Evolutionary conservation across 176 grass and related monocot species (phyloP), one percentile per base, ranked within the genome.

Genomic region (Thinopyrum elongatum): DNA sequence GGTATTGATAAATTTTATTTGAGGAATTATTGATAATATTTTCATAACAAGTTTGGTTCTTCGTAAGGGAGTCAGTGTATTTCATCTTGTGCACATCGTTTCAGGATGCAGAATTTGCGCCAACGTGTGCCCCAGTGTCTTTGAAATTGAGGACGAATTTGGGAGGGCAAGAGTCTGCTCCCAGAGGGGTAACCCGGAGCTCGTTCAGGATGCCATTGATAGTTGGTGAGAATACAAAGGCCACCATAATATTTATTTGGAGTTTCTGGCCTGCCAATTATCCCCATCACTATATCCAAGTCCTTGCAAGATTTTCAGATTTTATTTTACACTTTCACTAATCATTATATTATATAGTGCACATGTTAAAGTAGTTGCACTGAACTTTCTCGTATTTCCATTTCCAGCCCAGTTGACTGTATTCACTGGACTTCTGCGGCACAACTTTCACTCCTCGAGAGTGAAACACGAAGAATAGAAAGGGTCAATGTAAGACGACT

Each of bases 381-480:
- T 91, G 51, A 85, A 88, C 8, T 47, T 80, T 70, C 14, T 61
- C 39, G 10, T 80, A 9, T 88, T 92, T 87, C 49, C 63, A 83
- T 88, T 87, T 77, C 41, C 89, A 98, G 93, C 86, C 97, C 94
- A 39, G 97, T 98, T 30, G 92, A 95, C 86, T 98, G 93, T 91
- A 98, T 98, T 84, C 92, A 98, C 44, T 95, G 97, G 97, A 98
- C 97, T 58, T 98, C 97, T 0, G 96, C 90, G 73, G 96, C 90
- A 35, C 96, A 98, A 47, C 72, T 98, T 80, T 98, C 96, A 57
- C 96, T 98, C 31, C 89, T 95, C 0, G 93, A 98, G 86, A 87
- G 91, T 83, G 96, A 98, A 88, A 98, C 95, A 86, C 93, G 93
- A 15, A 88, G 93, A 87, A 82, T 94, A 53, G 96, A 98, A 70